phyloP scores from a whole-genome alignment of 78 protist genomes.

The Cavenderia fasciculata region DNA sequence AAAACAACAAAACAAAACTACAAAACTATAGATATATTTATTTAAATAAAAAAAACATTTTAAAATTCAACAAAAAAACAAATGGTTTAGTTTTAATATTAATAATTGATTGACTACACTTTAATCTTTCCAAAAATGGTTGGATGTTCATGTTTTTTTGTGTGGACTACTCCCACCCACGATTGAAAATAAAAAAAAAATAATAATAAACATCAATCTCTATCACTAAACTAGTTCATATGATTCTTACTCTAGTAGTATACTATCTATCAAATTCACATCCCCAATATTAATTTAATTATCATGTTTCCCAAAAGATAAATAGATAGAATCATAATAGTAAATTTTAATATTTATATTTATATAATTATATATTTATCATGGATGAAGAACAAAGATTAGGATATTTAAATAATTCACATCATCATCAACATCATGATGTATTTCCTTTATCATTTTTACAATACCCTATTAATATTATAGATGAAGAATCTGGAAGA shows the following conservation, averaged over 20 bases:
- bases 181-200: too few species aligned
- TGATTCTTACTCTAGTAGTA: neutral
- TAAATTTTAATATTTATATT: neutral
- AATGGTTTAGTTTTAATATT: too few species aligned
- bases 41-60: too few species aligned
- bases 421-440: neutral
- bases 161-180: too few species aligned
- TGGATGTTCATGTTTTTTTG: too few species aligned
- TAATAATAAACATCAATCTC: neutral
- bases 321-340: neutral
- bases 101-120: too few species aligned
- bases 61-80: too few species aligned
- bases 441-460: neutral
- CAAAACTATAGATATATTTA: neutral
- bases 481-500: neutral
- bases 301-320: too few species aligned
- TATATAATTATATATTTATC: neutral
- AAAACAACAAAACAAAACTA: neutral
- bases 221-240: neutral
- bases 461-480: neutral
- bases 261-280: neutral
- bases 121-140: too few species aligned
- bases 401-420: neutral
- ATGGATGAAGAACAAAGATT: slow-evolving; percentile 38
- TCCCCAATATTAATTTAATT: neutral